These are phyloP conservation scores for Starmerella bombicola DNA, from an alignment of 805 yeast species.

Conservation along the genomic window DNA sequence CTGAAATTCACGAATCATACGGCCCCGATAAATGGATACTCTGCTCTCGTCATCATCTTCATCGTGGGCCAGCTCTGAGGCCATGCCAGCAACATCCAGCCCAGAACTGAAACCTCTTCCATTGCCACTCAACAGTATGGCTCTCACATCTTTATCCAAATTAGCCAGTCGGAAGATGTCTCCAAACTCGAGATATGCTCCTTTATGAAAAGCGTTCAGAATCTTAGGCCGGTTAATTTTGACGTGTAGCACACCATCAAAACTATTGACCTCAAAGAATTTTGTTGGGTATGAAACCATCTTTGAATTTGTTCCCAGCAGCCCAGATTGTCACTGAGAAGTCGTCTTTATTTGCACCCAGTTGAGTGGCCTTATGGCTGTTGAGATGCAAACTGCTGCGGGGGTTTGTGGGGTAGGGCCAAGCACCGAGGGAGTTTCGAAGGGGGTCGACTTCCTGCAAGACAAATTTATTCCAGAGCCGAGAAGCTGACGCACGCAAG, in stretches of 20 bases:
- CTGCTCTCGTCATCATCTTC: conserved; percentile 24
- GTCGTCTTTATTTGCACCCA: too few species aligned
- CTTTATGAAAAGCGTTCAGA: conserved; percentile 46
- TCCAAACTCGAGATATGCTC: conserved; percentile 46
- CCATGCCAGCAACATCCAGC: conserved; percentile 37
- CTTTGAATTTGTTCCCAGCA: too few species aligned
- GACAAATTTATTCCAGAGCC: too few species aligned
- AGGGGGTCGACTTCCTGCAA: too few species aligned
- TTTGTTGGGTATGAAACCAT: conserved; percentile 40
- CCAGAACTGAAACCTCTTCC: conserved; percentile 56
- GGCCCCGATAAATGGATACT: conserved; percentile 26
- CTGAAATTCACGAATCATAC: conserved; percentile 47
- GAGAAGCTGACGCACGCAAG: too few species aligned
- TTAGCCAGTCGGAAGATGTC: conserved; percentile 38
- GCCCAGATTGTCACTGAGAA: too few species aligned
- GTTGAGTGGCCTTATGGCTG: too few species aligned
- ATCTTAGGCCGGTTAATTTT: conserved; percentile 49
- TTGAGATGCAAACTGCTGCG: too few species aligned
- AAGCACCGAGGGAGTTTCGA: too few species aligned
- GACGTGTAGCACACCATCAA: conserved; percentile 43
- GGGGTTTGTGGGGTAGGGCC: too few species aligned
- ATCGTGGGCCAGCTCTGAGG: conserved; percentile 13
- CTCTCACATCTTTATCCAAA: conserved; percentile 35
- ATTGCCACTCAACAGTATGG: conserved; percentile 44
- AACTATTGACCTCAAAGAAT: conserved; percentile 39